Evolutionary conservation across 2,329 filamentous ascomycete genomes (phyloP).

Genomic region (Pseudogymnoascus sp.): DNA sequence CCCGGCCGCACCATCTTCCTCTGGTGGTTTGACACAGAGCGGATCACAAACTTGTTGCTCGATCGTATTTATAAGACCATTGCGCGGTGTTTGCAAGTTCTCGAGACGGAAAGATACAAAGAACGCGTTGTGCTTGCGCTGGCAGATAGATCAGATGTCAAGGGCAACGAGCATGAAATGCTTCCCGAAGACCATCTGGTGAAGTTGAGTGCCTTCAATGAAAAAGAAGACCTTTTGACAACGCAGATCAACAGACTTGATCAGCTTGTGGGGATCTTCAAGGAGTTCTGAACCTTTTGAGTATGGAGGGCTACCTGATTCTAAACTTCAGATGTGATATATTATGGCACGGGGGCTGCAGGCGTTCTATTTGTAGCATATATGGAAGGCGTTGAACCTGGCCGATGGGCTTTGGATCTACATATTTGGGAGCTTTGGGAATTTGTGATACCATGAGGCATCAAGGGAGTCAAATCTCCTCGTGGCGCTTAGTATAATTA

Average conservation of each 20-base stretch:
- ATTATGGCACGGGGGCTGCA: neutral
- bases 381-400: slow-evolving; percentile 7
- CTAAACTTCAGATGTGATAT: slow-evolving; percentile 3
- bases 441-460: slow-evolving; percentile 7
- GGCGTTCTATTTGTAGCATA: slow-evolving; percentile 5
- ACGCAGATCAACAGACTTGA: slow-evolving; percentile 75
- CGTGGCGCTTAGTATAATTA: neutral
- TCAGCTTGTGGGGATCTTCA: slow-evolving; percentile 71
- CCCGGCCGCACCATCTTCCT: slow-evolving; percentile 81
- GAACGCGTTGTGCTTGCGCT: slow-evolving; percentile 68
- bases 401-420: slow-evolving; percentile 7
- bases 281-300: slow-evolving; percentile 55
- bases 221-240: slow-evolving; percentile 63
- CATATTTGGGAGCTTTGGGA: slow-evolving; percentile 6
- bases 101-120: slow-evolving; percentile 64
- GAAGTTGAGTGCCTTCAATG: slow-evolving; percentile 48
- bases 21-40: slow-evolving; percentile 79
- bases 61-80: slow-evolving; percentile 85
- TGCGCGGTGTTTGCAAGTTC: slow-evolving; percentile 72
- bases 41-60: slow-evolving; percentile 60
- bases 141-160: slow-evolving; percentile 76
- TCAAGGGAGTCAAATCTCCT: neutral
- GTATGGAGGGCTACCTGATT: neutral
- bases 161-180: slow-evolving; percentile 72
- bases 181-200: slow-evolving; percentile 66